These are phyloP conservation scores for Drechslera avenae DNA, from an alignment of 2,329 filamentous ascomycete genomes.

Conservation along the genomic window DNA sequence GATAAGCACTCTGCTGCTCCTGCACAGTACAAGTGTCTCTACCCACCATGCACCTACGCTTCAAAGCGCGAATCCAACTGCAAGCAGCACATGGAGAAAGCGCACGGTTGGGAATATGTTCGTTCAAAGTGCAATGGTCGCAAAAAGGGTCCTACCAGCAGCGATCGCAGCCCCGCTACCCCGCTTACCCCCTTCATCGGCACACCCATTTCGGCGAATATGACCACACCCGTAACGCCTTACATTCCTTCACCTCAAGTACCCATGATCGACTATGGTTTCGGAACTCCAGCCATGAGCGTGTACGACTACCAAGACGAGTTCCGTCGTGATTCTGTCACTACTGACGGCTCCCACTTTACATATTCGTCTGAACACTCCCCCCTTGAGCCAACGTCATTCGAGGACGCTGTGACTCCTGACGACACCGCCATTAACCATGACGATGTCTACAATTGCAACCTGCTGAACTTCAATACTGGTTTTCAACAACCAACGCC, in stretches of 20 bases:
- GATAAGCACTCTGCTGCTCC: slow-evolving; percentile 89
- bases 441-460: slow-evolving; percentile 63
- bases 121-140: slow-evolving; percentile 87
- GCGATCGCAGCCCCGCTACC: slow-evolving; percentile 35
- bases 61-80: slow-evolving; percentile 96
- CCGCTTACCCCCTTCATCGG: slow-evolving; percentile 46
- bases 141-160: slow-evolving; percentile 39
- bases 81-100: slow-evolving; percentile 99
- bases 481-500: slow-evolving; percentile 63
- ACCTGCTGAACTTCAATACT: slow-evolving; percentile 67
- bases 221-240: slow-evolving; percentile 46
- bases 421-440: slow-evolving; percentile 60
- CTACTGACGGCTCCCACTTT: slow-evolving; percentile 44
- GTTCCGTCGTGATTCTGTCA: slow-evolving; percentile 46
- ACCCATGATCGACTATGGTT: slow-evolving; percentile 44
- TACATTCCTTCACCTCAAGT: slow-evolving; percentile 51
- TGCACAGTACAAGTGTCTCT: slow-evolving; percentile 81
- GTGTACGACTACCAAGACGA: slow-evolving; percentile 38
- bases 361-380: slow-evolving; percentile 51
- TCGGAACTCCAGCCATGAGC: slow-evolving; percentile 41
- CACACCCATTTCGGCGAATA: slow-evolving; percentile 43
- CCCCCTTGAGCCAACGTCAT: slow-evolving; percentile 49
- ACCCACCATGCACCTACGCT: slow-evolving; percentile 83
- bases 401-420: slow-evolving; percentile 53
- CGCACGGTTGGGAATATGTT: slow-evolving; percentile 87